Base-by-base conservation (phyloP, 139 green algal genomes). In the Prasinococcaceae sp. region DNA sequence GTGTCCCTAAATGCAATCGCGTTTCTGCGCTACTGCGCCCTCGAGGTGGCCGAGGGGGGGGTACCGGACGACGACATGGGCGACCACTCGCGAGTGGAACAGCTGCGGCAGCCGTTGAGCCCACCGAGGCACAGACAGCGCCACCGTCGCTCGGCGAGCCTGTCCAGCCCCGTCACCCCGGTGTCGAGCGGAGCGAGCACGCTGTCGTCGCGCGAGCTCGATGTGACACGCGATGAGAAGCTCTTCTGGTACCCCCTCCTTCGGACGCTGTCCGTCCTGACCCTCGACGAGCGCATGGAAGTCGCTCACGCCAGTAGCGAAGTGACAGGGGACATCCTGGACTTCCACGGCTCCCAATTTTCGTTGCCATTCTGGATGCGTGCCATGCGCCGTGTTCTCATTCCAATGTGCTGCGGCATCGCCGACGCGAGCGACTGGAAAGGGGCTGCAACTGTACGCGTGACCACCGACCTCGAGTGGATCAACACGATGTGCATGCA, bases 201-300 rank as follows among this genome's bases (percentile, higher is more conserved):
- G 84, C n/a, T n/a, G n/a, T n/a, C n/a, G n/a, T n/a, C n/a, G n/a
- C n/a, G n/a, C n/a, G n/a, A n/a, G n/a, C n/a, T n/a, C n/a, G n/a
- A n/a, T n/a, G n/a, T n/a, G n/a, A n/a, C n/a, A n/a, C n/a, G n/a
- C n/a, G n/a, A n/a, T n/a, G n/a, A 95, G 58, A 74, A 96, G 54
- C 94, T 94, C 75, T 96, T 94, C 66, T 99, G 92, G 92, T 97
- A 96, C 75, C 90, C 90, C 8, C 72, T 99, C 48, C 79, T 99
- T 35, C 89, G 85, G 16, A 88, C 90, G 2, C 75, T 99, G 19
- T 87, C 73, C 1, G 90, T 98, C 68, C 75, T 99, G 14, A 94
- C 90, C 0, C 97, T 96, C 67, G 90, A 97, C 69, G 84, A 86
- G 2, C 67, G 87, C 6, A 64, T 67, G 0, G 84, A 95, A 53